Evolutionary conservation across 495 filamentous ascomycete species (phyloP).

Genomic region (Penicillium goetzii): DNA sequence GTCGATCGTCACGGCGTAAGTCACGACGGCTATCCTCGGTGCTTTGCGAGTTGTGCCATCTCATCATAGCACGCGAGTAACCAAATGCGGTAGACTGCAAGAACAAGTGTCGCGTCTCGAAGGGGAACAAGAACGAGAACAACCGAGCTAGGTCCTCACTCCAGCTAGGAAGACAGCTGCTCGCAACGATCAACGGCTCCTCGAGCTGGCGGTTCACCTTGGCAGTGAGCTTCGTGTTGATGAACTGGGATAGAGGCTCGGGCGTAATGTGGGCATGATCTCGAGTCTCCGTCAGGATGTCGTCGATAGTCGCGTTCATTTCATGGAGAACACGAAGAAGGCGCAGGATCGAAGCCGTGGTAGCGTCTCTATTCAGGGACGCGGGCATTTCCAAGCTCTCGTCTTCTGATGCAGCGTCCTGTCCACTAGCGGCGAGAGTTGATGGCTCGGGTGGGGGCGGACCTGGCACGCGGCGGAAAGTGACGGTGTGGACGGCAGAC

Average conservation of each 20-base stretch:
- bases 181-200: slow-evolving; percentile 97
- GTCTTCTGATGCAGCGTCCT: slow-evolving; percentile 49
- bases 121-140: slow-evolving; percentile 98
- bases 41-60: slow-evolving; percentile 92
- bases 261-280: slow-evolving; percentile 68
- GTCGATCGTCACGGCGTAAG: slow-evolving; percentile 82
- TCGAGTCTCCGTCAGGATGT: slow-evolving; percentile 89
- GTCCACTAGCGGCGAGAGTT: slow-evolving; percentile 59
- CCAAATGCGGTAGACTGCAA: slow-evolving; percentile 97
- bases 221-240: slow-evolving; percentile 98
- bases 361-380: slow-evolving; percentile 83
- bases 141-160: slow-evolving; percentile 94
- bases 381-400: slow-evolving; percentile 64
- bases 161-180: slow-evolving; percentile 94
- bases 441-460: slow-evolving; percentile 83
- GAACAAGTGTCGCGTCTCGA: slow-evolving; percentile 97
- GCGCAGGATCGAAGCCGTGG: slow-evolving; percentile 84
- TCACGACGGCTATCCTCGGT: slow-evolving; percentile 78
- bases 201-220: slow-evolving; percentile 97
- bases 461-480: slow-evolving; percentile 83
- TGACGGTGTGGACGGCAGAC: slow-evolving; percentile 88
- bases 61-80: slow-evolving; percentile 94
- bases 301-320: slow-evolving; percentile 92
- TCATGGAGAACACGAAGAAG: slow-evolving; percentile 90
- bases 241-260: slow-evolving; percentile 94